Evolutionary conservation across 805 yeast genomes (phyloP).

Genomic region (Monosporozyma siamensis): DNA sequence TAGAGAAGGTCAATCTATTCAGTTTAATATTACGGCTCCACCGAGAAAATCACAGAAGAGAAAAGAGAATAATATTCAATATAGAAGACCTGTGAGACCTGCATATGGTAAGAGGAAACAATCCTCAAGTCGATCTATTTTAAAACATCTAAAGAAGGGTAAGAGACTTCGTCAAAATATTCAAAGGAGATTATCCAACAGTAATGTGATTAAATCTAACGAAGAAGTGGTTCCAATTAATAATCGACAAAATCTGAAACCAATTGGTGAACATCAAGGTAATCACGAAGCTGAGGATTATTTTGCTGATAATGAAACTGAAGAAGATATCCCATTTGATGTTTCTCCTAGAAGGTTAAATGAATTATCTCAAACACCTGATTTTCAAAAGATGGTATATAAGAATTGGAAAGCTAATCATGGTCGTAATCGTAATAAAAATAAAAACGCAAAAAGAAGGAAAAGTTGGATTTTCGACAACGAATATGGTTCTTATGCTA

Average conservation of each 20-base stretch:
- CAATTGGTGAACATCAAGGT: slow-evolving; percentile 3
- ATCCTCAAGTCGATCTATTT: slow-evolving; percentile 6
- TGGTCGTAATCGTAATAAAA: not conserved
- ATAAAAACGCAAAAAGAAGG: slow-evolving; percentile 16
- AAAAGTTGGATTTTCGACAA: slow-evolving; percentile 16
- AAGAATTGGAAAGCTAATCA: slow-evolving; percentile 26
- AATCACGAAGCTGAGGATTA: slow-evolving; percentile 13
- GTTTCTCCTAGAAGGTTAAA: slow-evolving; percentile 13
- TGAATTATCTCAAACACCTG: slow-evolving; percentile 34
- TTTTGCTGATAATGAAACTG: slow-evolving; percentile 22
- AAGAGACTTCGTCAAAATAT: slow-evolving; percentile 13
- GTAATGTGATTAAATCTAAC: not conserved
- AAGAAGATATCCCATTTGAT: slow-evolving; percentile 18
- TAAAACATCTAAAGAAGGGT: slow-evolving; percentile 16
- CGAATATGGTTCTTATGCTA: slow-evolving; percentile 9
- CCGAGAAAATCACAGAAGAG: slow-evolving; percentile 10
- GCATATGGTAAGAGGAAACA: not conserved
- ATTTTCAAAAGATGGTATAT: slow-evolving; percentile 37
- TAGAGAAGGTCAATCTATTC: slow-evolving; percentile 20
- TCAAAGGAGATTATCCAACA: slow-evolving; percentile 9
- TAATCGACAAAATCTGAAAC: not conserved
- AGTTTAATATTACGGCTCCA: slow-evolving; percentile 21
- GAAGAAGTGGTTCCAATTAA: not conserved
- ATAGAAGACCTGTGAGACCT: not conserved
- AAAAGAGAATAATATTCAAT: not conserved